Evolutionary conservation across 495 filamentous ascomycete species (phyloP).

Genomic region (Chaetomium tenue): DNA sequence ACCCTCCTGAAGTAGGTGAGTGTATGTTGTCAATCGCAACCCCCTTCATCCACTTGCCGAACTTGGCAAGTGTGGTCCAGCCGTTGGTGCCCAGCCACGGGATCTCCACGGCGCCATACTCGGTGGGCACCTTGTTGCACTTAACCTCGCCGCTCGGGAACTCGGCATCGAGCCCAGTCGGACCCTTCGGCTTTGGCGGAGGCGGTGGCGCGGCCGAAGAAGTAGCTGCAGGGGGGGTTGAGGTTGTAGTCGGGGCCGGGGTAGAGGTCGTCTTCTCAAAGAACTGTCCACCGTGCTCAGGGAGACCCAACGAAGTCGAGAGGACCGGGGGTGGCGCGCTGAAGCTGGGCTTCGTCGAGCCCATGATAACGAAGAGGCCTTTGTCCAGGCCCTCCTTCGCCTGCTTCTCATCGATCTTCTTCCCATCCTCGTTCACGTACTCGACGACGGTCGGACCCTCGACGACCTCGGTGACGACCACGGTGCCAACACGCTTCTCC

Average conservation of each 20-base stretch:
- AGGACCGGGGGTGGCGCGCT: slow-evolving; percentile 38
- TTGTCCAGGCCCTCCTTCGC: slow-evolving; percentile 63
- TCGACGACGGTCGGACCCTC: slow-evolving; percentile 56
- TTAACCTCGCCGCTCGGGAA: slow-evolving; percentile 76
- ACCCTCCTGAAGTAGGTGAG: slow-evolving; percentile 63
- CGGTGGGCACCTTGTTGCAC: slow-evolving; percentile 73
- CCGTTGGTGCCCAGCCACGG: slow-evolving; percentile 66
- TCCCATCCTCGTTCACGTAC: slow-evolving; percentile 57
- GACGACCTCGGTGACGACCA: slow-evolving; percentile 33
- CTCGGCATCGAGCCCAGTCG: slow-evolving; percentile 58
- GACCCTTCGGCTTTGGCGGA: slow-evolving; percentile 10
- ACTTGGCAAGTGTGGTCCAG: slow-evolving; percentile 75
- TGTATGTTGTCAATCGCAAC: slow-evolving; percentile 52
- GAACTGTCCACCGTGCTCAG: slow-evolving; percentile 36
- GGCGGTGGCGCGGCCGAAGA: slow-evolving; percentile 17
- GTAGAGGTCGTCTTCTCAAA: slow-evolving; percentile 33
- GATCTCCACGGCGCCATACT: slow-evolving; percentile 75
- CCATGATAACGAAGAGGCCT: slow-evolving; percentile 53
- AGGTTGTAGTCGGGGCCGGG: slow-evolving; percentile 6
- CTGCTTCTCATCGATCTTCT: slow-evolving; percentile 51
- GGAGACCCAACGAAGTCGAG: slow-evolving; percentile 27
- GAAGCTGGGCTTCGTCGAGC: slow-evolving; percentile 47
- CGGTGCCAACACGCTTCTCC: slow-evolving; percentile 46
- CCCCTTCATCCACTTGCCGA: slow-evolving; percentile 42
- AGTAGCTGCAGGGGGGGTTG: slow-evolving; percentile 11